Evolutionary conservation across 116 monocot genomes (phyloP), one percentile per base, ranked within the genome.

Genomic region (Posidonia oceanica): DNA sequence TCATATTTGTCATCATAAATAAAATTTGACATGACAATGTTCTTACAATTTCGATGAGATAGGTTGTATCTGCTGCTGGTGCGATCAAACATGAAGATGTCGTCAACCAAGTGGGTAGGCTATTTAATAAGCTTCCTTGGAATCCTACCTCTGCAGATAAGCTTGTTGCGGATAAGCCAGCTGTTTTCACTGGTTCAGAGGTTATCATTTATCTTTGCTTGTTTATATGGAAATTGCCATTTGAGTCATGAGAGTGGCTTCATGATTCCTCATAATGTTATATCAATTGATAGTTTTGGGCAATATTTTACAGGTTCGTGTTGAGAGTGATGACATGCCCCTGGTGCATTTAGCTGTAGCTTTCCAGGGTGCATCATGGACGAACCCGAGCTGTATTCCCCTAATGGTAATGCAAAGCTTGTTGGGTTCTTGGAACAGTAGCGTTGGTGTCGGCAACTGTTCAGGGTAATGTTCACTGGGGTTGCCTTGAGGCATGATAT

Each of bases 21-120:
- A 36, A 61, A 18, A 61, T 36, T 36, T 29, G 36, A 29, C 61
- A 29, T 61, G 14, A 61, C 14, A 61, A 20, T n/a, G 60, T 22
- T 60, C 29, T 8, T 60, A 60, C 60, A 8, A 67, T 16, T 67
- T n/a, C 3, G 51, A 54, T 23, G 54, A 48, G 57, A 4, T 73
- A 96, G 96, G 91, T 96, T 77, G 82, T 96, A 59, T 96, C 96
- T 66, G 96, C 91, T 81, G 88, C 96, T 38, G 96, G 91, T 68
- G 88, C 85, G 36, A 81, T 91, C 64, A 77, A 89, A 7, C 91
- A 96, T 73, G 83, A 85, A 53, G 89, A 91, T 58, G 78, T 96
- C 75, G 91, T 96, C 23, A 69, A 83, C 36, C 78, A 80, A 72
- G 83, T 91, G 5, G 66, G 54, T 6, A 80, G 61, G 36, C 58